Base-by-base conservation (phyloP, 768 basidiomycete genomes). In the Lactifluus hygrophoroides region DNA sequence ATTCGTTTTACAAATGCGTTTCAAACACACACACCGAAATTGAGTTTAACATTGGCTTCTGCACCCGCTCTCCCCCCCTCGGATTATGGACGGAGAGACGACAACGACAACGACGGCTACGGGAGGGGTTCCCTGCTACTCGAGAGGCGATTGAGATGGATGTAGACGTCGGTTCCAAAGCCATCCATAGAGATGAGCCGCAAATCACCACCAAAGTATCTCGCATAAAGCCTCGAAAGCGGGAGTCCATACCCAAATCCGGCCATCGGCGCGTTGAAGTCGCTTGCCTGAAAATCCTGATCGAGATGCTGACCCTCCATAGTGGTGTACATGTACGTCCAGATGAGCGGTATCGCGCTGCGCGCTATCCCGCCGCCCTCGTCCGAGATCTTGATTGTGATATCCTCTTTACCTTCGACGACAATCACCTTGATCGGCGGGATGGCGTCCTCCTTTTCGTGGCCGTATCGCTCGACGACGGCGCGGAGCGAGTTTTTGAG, bases 311-410 rank as follows among this genome's bases (percentile, higher is more conserved):
- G 80, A 13, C 80, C 77, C 46, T 75, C 75, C 89, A 90, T 88
- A 13, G 86, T 92, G 51, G 90, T 92, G 65, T 92, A 92, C 91
- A 96, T 95, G 71, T 94, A 98, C 57, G 95, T 99, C 96, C 96
- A 99, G 53, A 99, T 95, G 46, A 94, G 78, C 8, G 94, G 92
- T 16, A 98, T 87, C 0, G 91, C 90, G 60, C 78, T 86, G 73
- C 92, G 72, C 25, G 92, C 82, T 56, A 98, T 98, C 0, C 95
- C 94, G 0, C 95, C 95, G 3, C 95, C 95, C 70, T 99, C 95
- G 68, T 99, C 95, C 1, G 84, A 86, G 60, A 99, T 96, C 80
- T 99, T 99, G 80, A 99, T 92, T 3, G 95, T 98, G 66, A 98
- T 96, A 67, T 98, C 95, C 69, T 97, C 95, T 63, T 85, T 90